Base-by-base conservation (phyloP, 208 protist genomes). In the Crithidia sp. region DNA sequence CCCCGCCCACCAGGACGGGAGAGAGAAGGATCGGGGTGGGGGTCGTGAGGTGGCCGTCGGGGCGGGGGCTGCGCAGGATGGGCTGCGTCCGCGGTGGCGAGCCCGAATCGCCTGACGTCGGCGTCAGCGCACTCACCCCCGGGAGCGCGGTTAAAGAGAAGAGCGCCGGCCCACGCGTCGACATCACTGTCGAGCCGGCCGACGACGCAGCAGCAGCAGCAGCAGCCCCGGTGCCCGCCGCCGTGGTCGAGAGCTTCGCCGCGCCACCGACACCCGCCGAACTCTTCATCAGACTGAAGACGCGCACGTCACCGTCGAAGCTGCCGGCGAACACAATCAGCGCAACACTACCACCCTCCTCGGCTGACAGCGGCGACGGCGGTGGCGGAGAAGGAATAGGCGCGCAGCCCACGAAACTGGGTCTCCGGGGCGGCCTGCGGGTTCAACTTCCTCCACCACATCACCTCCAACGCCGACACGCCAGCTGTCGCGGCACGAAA, bases 291-390 rank as follows among this genome's bases (percentile, higher is more conserved):
- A 93, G 41, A 12, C 67, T 68, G 71, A 93, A 92, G 56, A 92
- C 66, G 10, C 88, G 88, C 53, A 91, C 88, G 66, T 89, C 83
- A 28, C 82, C 87, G 56, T 94, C 87, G 16, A 84, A 62, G 37
- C 84, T 77, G 8, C 75, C 88, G 12, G 87, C 82, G 44, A 93
- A 56, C 8, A 95, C 45, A 56, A 77, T 72, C 2, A 67, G 40
- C 28, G 28, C 28, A 28, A 28, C 28, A 28, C 28, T 28, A 28
- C 28, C 28, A 28, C 28, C 1, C 28, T 28, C 28, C 28, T 28
- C 28, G 28, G 28, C 28, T 28, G 28, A 28, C 0, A 53, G 65
- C 47, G 5, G n/a, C 28, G 9, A 19, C n/a, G 12, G 72, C 60
- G 57, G 40, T 49, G 52, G 12, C 41, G 58, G 6, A 52, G 58